These are phyloP conservation scores for Monosporozyma solicola DNA, from an alignment of 805 yeast species.

Conservation along the genomic window DNA sequence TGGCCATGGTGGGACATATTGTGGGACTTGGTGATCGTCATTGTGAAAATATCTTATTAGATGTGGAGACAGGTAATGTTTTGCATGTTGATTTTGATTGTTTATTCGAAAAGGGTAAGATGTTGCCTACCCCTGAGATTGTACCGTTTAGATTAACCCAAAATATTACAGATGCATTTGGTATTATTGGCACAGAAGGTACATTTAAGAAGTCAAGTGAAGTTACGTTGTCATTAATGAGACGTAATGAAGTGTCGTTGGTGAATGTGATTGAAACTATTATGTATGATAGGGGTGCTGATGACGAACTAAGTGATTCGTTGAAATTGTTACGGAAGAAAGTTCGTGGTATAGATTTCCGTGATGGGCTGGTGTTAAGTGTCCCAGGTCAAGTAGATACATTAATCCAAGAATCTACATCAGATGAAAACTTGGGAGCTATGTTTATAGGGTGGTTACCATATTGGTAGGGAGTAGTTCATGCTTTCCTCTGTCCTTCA, in stretches of 20 bases:
- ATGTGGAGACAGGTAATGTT: slow-evolving; percentile 65
- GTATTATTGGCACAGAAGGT: slow-evolving; percentile 85
- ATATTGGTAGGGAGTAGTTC: slow-evolving; percentile 36
- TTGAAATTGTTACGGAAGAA: slow-evolving; percentile 66
- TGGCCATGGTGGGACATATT: slow-evolving; percentile 94
- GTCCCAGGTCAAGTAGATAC: slow-evolving; percentile 90
- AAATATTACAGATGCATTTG: slow-evolving; percentile 83
- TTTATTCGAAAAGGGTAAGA: slow-evolving; percentile 73
- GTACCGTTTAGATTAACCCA: slow-evolving; percentile 91
- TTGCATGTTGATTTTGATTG: slow-evolving; percentile 97
- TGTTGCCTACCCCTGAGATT: slow-evolving; percentile 75
- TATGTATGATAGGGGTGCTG: slow-evolving; percentile 61
- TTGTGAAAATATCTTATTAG: slow-evolving; percentile 78
- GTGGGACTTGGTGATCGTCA: slow-evolving; percentile 95
- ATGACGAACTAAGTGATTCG: slow-evolving; percentile 53
- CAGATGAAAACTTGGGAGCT: slow-evolving; percentile 57
- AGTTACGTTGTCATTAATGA: slow-evolving; percentile 61
- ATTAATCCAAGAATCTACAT: slow-evolving; percentile 72
- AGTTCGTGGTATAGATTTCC: slow-evolving; percentile 71
- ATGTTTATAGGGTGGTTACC: slow-evolving; percentile 97
- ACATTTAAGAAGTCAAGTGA: slow-evolving; percentile 79
- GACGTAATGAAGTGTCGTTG: slow-evolving; percentile 72
- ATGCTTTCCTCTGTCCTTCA: no score
- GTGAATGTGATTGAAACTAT: slow-evolving; percentile 90
- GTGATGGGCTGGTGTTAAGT: slow-evolving; percentile 79